Evolutionary conservation across 2,329 filamentous ascomycete genomes (phyloP).

Genomic region (Aspergillus cejpii): DNA sequence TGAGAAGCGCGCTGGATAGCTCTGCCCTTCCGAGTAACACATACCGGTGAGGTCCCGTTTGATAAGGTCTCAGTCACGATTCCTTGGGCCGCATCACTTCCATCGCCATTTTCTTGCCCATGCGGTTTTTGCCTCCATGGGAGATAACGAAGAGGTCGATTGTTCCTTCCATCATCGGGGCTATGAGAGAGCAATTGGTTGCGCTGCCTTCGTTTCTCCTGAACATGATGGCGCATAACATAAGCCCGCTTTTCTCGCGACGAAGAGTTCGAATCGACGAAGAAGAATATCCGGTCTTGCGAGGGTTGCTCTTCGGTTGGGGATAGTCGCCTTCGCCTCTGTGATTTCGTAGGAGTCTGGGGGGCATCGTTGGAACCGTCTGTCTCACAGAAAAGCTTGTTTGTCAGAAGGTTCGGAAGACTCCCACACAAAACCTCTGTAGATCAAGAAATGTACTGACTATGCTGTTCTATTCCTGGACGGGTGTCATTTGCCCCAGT

Average conservation of each 20-base stretch:
- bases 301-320: slow-evolving; percentile 15
- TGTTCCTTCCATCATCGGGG: slow-evolving; percentile 12
- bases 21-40: not conserved
- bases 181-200: slow-evolving; percentile 21
- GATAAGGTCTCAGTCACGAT: slow-evolving; percentile 1
- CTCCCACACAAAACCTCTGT: not conserved
- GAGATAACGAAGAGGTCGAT: slow-evolving; percentile 15
- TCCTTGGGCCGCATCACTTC: slow-evolving; percentile 1
- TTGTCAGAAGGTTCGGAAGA: slow-evolving; percentile 7
- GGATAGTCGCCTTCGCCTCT: slow-evolving; percentile 25
- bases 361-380: slow-evolving; percentile 15
- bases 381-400: slow-evolving; percentile 8
- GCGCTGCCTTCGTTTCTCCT: slow-evolving; percentile 34
- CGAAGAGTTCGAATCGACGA: slow-evolving; percentile 37
- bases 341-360: slow-evolving; percentile 15
- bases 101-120: slow-evolving; percentile 1
- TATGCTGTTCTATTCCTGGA: slow-evolving; percentile 12
- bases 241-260: slow-evolving; percentile 40
- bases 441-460: slow-evolving; percentile 11
- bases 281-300: slow-evolving; percentile 35
- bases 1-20: not conserved
- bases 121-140: slow-evolving; percentile 22
- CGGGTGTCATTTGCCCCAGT: slow-evolving; percentile 6
- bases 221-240: slow-evolving; percentile 43
- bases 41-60: slow-evolving; percentile 18